These are phyloP conservation scores for Hyphodiscus hymeniophilus DNA, from an alignment of 495 filamentous ascomycete genomes.

Conservation along the genomic window DNA sequence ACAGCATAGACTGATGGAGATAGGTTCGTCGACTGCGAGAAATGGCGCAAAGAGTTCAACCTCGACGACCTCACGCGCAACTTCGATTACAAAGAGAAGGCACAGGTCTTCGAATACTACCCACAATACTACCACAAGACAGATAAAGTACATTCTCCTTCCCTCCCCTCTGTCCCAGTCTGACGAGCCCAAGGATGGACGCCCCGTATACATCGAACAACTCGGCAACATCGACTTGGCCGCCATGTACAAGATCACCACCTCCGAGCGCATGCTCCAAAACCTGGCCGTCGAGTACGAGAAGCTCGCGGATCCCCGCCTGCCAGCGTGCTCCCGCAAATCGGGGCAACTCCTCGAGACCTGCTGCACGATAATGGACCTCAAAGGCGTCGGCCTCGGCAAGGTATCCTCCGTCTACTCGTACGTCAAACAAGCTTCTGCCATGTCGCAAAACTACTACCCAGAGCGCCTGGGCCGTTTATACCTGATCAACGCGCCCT, in stretches of 20 bases:
- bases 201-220: conserved; percentile 95
- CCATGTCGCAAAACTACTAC: conserved; percentile 91
- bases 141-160: conserved; percentile 61
- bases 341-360: conserved; percentile 85
- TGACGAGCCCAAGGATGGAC: conserved; percentile 67
- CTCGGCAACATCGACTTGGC: conserved; percentile 86
- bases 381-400: conserved; percentile 82
- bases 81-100: conserved; percentile 88
- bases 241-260: conserved; percentile 90
- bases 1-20: conserved; percentile 11
- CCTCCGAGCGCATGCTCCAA: conserved; percentile 83
- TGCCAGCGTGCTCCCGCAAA: conserved; percentile 94
- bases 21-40: conserved; percentile 88
- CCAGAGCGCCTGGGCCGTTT: conserved; percentile 82
- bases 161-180: conserved; percentile 1
- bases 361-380: conserved; percentile 93
- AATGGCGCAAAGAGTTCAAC: conserved; percentile 80
- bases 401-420: conserved; percentile 70
- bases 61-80: conserved; percentile 75
- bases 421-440: conserved; percentile 59
- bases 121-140: conserved; percentile 99
- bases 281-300: conserved; percentile 97
- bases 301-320: conserved; percentile 82
- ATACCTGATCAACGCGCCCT: conserved; percentile 96
- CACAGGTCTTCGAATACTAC: conserved; percentile 83